phyloP scores from a whole-genome alignment of 345 rosid species.

The Ceriops tagal region DNA sequence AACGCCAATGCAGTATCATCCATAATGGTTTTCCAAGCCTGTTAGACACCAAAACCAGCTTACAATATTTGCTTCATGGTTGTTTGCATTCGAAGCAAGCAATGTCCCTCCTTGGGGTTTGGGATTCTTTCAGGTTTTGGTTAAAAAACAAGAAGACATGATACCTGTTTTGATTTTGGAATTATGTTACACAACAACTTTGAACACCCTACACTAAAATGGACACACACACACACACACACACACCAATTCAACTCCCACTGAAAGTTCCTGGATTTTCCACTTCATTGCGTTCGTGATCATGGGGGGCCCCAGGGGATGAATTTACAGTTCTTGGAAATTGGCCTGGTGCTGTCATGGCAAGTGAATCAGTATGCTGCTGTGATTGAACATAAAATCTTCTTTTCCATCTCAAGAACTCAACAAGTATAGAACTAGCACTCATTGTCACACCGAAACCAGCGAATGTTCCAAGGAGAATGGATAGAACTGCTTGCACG shows the following conservation, averaged over 20 bases:
- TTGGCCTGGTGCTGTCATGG: slow-evolving; percentile 27
- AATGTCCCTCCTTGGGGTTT: too few relatives aligned
- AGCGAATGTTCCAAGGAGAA: slow-evolving; percentile 73
- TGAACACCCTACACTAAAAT: too few relatives aligned
- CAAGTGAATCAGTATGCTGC: slow-evolving; percentile 20
- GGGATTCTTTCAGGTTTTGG: too few relatives aligned
- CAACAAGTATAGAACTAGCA: slow-evolving; percentile 71
- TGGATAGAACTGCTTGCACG: slow-evolving; percentile 66
- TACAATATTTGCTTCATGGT: too few relatives aligned
- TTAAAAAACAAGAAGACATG: too few relatives aligned
- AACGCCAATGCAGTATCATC: too few relatives aligned
- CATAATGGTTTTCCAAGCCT: too few relatives aligned
- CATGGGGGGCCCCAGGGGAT: slow-evolving; percentile 8
- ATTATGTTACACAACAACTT: not conserved
- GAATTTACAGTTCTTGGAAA: slow-evolving; percentile 29
- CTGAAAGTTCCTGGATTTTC: slow-evolving; percentile 20
- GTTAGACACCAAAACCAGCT: too few relatives aligned
- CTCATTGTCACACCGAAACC: slow-evolving; percentile 87
- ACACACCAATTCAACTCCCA: not conserved
- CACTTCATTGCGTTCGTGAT: slow-evolving; percentile 9
- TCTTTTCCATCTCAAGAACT: slow-evolving; percentile 72
- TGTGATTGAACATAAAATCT: slow-evolving; percentile 36
- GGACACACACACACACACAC: too few relatives aligned
- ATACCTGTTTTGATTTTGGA: too few relatives aligned
- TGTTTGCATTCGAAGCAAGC: too few relatives aligned